These are phyloP conservation scores for Solioccasus polychromus DNA, from an alignment of 768 basidiomycete genomes.

Conservation along the genomic window DNA sequence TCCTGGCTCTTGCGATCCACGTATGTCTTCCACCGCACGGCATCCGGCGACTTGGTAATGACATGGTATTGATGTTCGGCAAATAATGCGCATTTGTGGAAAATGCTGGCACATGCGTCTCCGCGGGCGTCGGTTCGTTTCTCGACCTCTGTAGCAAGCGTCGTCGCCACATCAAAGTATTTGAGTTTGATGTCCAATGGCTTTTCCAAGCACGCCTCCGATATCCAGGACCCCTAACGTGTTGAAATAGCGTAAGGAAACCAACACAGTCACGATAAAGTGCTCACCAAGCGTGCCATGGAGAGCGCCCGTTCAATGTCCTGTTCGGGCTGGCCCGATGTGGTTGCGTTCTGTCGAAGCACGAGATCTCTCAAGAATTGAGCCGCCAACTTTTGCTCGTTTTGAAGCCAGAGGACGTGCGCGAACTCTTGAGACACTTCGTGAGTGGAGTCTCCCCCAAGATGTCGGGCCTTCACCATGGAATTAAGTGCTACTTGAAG, in stretches of 20 bases:
- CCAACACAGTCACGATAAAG: neutral
- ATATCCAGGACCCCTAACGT: slow-evolving; percentile 83
- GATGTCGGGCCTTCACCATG: slow-evolving; percentile 66
- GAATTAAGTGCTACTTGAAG: slow-evolving; percentile 86
- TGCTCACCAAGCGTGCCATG: slow-evolving; percentile 63
- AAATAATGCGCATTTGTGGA: slow-evolving; percentile 82
- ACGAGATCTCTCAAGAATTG: slow-evolving; percentile 54
- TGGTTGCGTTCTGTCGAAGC: slow-evolving; percentile 12
- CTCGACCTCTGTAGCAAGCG: slow-evolving; percentile 26
- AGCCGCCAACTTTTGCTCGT: slow-evolving; percentile 82
- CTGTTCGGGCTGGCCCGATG: slow-evolving; percentile 12
- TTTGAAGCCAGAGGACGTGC: slow-evolving; percentile 84
- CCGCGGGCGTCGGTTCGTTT: slow-evolving; percentile 18
- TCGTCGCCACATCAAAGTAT: slow-evolving; percentile 68
- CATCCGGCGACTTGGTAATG: slow-evolving; percentile 66
- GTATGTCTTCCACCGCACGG: slow-evolving; percentile 66
- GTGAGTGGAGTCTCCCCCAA: slow-evolving; percentile 47
- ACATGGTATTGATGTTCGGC: slow-evolving; percentile 84
- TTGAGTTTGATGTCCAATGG: slow-evolving; percentile 63
- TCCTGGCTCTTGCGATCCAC: slow-evolving; percentile 70
- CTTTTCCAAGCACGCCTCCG: slow-evolving; percentile 81
- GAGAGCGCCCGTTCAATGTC: slow-evolving; percentile 39
- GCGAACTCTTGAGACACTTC: slow-evolving; percentile 80
- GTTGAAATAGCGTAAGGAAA: neutral
- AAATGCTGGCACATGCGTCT: slow-evolving; percentile 54